Conservation (phyloP, 495 filamentous ascomycete species). For the Neurospora sp. region DNA sequence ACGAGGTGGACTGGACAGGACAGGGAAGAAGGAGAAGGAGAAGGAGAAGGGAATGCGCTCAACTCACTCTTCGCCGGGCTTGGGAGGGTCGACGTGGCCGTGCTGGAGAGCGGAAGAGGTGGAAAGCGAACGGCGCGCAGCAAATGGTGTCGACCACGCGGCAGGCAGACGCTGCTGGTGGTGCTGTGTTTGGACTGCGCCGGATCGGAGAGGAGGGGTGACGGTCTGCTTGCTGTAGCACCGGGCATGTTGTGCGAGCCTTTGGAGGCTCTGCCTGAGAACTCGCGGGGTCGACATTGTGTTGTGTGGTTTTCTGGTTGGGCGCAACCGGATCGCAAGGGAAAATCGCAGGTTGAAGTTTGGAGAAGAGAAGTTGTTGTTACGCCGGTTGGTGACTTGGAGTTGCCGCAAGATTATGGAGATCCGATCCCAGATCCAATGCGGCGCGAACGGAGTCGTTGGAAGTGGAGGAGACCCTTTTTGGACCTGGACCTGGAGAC, state of each 20-base stretch:
- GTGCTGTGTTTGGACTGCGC: background rate
- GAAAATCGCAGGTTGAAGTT: background rate
- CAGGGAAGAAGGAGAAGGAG: background rate
- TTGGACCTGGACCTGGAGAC: background rate
- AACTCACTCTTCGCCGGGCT: slow-evolving; percentile 83
- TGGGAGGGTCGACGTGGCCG: slow-evolving; percentile 73
- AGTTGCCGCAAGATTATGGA: background rate
- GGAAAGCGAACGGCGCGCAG: slow-evolving; percentile 43
- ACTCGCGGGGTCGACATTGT: slow-evolving; percentile 17
- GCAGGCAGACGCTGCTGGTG: background rate
- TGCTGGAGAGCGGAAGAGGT: slow-evolving; percentile 51
- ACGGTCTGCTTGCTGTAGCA: slow-evolving; percentile 11
- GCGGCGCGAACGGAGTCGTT: background rate
- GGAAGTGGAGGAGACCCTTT: background rate
- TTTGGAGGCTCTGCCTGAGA: slow-evolving; percentile 10
- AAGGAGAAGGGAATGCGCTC: background rate
- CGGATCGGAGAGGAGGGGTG: background rate
- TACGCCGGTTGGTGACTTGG: background rate
- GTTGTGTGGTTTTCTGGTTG: background rate
- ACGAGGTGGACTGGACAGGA: background rate
- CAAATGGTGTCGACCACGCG: background rate
- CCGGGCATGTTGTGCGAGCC: slow-evolving; percentile 15
- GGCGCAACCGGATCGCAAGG: background rate
- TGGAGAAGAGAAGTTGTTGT: too few relatives aligned
- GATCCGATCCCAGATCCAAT: background rate